These are phyloP conservation scores for Cystofilobasidium macerans DNA, from an alignment of 768 basidiomycete species.

Conservation along the genomic window DNA sequence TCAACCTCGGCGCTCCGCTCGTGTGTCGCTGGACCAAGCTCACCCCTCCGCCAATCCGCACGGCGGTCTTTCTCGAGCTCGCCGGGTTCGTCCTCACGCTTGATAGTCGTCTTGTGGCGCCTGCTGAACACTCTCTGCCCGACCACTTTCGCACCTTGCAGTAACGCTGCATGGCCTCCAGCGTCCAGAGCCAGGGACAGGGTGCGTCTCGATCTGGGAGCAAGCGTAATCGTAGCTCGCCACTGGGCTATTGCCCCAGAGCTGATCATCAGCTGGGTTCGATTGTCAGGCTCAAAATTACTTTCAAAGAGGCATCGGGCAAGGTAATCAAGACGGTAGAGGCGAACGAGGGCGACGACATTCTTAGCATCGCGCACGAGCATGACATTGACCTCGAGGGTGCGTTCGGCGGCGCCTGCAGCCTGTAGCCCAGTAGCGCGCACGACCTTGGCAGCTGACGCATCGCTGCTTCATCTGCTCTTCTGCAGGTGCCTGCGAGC, in stretches of 20 bases:
- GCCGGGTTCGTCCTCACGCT: neutral
- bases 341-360: conserved; percentile 85
- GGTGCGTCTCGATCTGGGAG: too few relatives aligned
- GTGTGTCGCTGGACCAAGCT: neutral
- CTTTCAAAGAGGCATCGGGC: conserved; percentile 83
- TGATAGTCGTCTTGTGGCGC: too few relatives aligned
- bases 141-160: neutral
- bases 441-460: neutral
- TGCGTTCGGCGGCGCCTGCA: too few relatives aligned
- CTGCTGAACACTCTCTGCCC: too few relatives aligned
- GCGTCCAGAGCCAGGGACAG: conserved; percentile 57
- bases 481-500: conserved; percentile 82
- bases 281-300: conserved; percentile 60
- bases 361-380: conserved; percentile 83
- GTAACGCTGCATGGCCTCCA: conserved; percentile 1
- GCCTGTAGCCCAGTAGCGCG: too few relatives aligned
- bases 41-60: neutral
- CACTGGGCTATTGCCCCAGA: neutral
- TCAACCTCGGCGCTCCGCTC: neutral
- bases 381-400: conserved; percentile 94
- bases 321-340: conserved; percentile 73
- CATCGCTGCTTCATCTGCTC: neutral
- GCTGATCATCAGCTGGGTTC: neutral
- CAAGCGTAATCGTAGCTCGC: neutral
- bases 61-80: neutral